Evolutionary conservation across 2,329 filamentous ascomycete species (phyloP), one percentile per base, ranked within the genome.

Genomic region (Tolypocladium tropicale): DNA sequence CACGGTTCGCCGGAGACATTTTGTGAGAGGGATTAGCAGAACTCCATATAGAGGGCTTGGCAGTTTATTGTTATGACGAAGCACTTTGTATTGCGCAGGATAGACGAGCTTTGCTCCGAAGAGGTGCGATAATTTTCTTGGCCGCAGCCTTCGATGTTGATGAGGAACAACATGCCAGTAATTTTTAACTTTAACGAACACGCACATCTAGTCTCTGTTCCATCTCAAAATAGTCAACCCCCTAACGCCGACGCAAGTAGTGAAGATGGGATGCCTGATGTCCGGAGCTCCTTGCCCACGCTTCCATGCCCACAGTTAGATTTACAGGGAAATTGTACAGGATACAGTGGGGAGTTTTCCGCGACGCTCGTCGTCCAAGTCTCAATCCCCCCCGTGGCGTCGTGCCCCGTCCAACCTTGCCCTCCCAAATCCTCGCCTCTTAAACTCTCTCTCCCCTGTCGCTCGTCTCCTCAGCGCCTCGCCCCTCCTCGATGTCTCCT

Each of bases 11-110:
- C 25, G 14, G 43, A 12, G 46, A 49, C 43, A 18, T 48, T n/a
- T 28, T 21, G 28, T 32, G 46, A 32, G 16, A 21, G 25, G 43
- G 25, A 30, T 25, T n/a, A 50, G 18, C 46, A 11, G 28, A 11
- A 18, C 33, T 21, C 21, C 23, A n/a, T 48, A 18, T n/a, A 16
- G 33, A 34, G 28, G 37, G 43, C n/a, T 43, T 16, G 23, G 25
- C 6, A 36, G 12, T 5, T 18, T 32, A 51, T 53, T 41, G 14
- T 56, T 56, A 48, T 36, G 37, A 32, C 34, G 33, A 34, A 58
- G 48, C 41, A 56, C 37, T 10, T 54, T 53, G 50, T 52, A 53
- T 23, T 51, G 51, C 56, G 43, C 56, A 58, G 56, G 53, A 57
- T 57, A 58, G 30, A 34, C 32, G 16, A 53, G 49, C 36, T 53